These are phyloP conservation scores for Pichia sporocuriosa DNA, from an alignment of 805 yeast species.

Conservation along the genomic window DNA sequence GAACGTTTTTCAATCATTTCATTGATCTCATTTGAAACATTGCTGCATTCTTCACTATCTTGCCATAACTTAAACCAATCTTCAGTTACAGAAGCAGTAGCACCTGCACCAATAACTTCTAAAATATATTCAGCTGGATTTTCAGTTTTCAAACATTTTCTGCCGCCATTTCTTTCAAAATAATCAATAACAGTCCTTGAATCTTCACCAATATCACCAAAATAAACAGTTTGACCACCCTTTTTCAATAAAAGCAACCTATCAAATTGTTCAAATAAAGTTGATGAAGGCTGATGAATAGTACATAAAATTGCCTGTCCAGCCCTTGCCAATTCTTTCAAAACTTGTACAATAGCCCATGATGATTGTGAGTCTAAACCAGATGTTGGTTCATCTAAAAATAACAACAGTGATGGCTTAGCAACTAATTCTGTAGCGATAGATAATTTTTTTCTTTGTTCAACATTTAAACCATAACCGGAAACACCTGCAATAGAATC, in stretches of 20 bases:
- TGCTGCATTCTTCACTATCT: constrained; percentile 24
- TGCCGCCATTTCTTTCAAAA: constrained; percentile 53
- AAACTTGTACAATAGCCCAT: constrained; percentile 49
- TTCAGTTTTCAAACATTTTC: constrained; percentile 50
- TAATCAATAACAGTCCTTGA: constrained; percentile 37
- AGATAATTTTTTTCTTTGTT: constrained; percentile 47
- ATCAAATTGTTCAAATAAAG: constrained; percentile 36
- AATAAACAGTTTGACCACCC: constrained; percentile 49
- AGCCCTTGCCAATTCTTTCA: constrained; percentile 42
- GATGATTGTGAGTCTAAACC: constrained; percentile 56
- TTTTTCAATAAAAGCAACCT: constrained; percentile 38
- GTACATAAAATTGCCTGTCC: constrained; percentile 58
- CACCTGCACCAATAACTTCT: constrained; percentile 75
- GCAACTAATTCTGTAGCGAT: constrained; percentile 53
- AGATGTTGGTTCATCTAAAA: constrained; percentile 57
- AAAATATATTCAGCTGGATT: constrained; percentile 76
- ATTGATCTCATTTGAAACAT: constrained; percentile 26
- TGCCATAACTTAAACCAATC: constrained; percentile 66
- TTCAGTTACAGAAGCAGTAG: constrained; percentile 52
- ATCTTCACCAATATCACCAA: constrained; percentile 46
- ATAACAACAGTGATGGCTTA: constrained; percentile 44
- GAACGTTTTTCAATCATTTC: constrained; percentile 20
- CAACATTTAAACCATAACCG: constrained; percentile 47
- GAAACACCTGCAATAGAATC: constrained; percentile 44
- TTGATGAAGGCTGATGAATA: constrained; percentile 45